Evolutionary conservation across 768 basidiomycete genomes (phyloP), one percentile per base, ranked within the genome.

Genomic region (Suillus subaureus): DNA sequence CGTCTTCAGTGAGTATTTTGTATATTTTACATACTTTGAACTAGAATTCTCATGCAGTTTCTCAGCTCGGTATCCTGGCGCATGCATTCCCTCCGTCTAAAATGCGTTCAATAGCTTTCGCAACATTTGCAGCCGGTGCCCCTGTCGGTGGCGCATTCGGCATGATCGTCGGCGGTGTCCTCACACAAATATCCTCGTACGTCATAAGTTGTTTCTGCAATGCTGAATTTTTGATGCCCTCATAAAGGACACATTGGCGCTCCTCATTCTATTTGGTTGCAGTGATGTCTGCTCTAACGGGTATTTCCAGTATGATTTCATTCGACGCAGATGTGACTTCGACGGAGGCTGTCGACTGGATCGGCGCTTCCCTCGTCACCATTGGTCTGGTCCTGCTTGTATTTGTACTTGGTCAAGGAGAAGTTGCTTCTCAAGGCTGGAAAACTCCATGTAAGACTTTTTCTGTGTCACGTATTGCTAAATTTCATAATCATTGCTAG

Each of bases 121-220:
- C 95, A 0, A 87, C 89, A 0, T 96, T 95, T 69, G 83, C 90
- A 0, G 92, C 93, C 0, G 96, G 96, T 31, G 92, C 91, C 0
- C 94, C 95, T 0, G 71, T 96, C 9, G 95, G 95, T 0, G 90
- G 84, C 0, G 90, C 86, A 0, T 77, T 94, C 16, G 94, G 95
- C 1, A 81, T 82, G 37, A 77, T 87, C 0, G 64, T 93, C 0
- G 93, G 94, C 15, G 93, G 92, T n/a, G 76, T 89, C 1, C 75
- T 93, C 28, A 90, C 88, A 0, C 84, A 93, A 70, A 77, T 81
- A 13, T 77, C 77, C 61, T 35, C 60, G 81, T 83, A 64, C 63
- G 78, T 73, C 6, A 15, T 1, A 60, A 28, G 13, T 33, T 9
- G 40, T 23, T 21, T 28, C 0, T 51, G 18, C 13, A 1, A 37